Evolutionary conservation across 176 grass and related monocot genomes (phyloP).

Genomic region (Lolium perenne): DNA sequence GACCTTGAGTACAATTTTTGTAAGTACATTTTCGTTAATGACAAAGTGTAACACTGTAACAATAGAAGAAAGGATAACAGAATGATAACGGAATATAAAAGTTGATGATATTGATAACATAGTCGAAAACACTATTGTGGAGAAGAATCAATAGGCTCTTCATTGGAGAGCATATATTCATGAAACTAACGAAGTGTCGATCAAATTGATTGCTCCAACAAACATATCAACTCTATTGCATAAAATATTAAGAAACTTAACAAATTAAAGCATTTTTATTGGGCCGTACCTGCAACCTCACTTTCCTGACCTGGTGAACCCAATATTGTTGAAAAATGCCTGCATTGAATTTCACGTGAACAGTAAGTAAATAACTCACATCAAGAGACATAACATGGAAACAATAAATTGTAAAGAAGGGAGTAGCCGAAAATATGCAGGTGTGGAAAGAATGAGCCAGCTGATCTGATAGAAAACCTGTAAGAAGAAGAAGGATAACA

Average conservation of each 20-base stretch:
- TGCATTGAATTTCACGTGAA: constrained; percentile 46
- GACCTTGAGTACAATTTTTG: neutral
- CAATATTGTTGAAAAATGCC: constrained; percentile 98
- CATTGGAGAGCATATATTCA: neutral
- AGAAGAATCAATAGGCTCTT: neutral
- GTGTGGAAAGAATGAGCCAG: constrained; percentile 24
- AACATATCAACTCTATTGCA: constrained; percentile 6
- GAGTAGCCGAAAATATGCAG: constrained; percentile 14
- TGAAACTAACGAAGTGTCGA: neutral
- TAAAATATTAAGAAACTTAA: constrained; percentile 23
- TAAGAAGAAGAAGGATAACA: constrained; percentile 78
- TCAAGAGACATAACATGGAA: neutral
- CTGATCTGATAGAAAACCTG: constrained; percentile 58
- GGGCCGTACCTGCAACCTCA: constrained; percentile 82
- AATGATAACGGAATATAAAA: neutral
- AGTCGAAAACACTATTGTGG: neutral
- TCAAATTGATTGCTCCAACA: neutral
- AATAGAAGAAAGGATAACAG: neutral
- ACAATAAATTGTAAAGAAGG: constrained; percentile 15
- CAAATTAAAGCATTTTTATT: constrained; percentile 13
- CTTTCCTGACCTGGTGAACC: constrained; percentile 98
- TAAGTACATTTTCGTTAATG: constrained; percentile 8
- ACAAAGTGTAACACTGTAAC: neutral
- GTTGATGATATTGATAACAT: neutral
- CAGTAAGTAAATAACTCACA: constrained; percentile 36